These are phyloP conservation scores for Lasiosphaeria ovina DNA, from an alignment of 495 filamentous ascomycete genomes.

Conservation along the genomic window DNA sequence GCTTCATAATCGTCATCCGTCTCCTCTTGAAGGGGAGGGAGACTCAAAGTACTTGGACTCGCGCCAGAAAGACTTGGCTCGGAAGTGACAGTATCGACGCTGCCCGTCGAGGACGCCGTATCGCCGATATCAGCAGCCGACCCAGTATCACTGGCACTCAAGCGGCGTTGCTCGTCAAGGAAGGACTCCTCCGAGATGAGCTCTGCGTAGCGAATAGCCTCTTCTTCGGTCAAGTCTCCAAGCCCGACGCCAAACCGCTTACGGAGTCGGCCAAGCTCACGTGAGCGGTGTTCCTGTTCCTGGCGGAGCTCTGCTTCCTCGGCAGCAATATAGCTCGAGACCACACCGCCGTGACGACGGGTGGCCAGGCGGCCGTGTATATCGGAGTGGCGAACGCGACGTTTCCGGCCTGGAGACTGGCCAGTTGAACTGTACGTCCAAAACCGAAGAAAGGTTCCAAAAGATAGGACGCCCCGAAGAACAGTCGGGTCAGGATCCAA, in stretches of 20 bases:
- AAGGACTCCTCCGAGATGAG: conserved; percentile 81
- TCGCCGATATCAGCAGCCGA: conserved; percentile 48
- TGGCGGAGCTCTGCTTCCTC: conserved; percentile 75
- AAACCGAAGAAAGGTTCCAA: conserved; percentile 83
- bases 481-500: conserved; percentile 87
- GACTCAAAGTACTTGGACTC: conserved; percentile 26
- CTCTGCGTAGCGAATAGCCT: conserved; percentile 83
- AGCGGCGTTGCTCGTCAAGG: conserved; percentile 58
- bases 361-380: conserved; percentile 39
- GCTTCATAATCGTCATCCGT: conserved; percentile 64
- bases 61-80: conserved; percentile 49
- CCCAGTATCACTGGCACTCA: conserved; percentile 49
- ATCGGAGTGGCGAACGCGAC: conserved; percentile 44
- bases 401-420: conserved; percentile 44
- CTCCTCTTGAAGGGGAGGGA: conserved; percentile 35
- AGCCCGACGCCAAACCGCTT: conserved; percentile 80
- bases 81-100: conserved; percentile 48
- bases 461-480: conserved; percentile 86
- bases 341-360: conserved; percentile 39
- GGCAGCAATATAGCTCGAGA: conserved; percentile 73
- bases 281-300: conserved; percentile 57
- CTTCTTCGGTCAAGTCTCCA: conserved; percentile 78
- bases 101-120: conserved; percentile 46
- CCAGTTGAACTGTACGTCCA: conserved; percentile 83
- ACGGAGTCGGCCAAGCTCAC: conserved; percentile 65